Evolutionary conservation across 176 grass and related monocot species (phyloP).

Genomic region (Saccharum spontaneum): DNA sequence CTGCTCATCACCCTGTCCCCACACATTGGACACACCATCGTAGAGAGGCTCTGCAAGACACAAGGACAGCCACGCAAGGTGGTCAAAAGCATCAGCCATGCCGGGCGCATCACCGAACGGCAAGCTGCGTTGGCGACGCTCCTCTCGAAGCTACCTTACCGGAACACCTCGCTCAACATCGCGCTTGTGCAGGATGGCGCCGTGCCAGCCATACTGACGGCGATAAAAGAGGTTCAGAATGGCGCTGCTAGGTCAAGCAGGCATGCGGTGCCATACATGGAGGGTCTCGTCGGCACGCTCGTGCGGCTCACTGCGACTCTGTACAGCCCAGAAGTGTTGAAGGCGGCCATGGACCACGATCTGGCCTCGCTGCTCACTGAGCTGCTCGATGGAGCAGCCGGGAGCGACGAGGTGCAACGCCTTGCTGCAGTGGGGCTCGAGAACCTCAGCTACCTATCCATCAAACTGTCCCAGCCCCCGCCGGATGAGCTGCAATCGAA

Average conservation of each 20-base stretch:
- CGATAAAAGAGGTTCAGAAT: slow-evolving; percentile 56
- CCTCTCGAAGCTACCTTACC: slow-evolving; percentile 65
- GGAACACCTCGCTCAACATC: slow-evolving; percentile 72
- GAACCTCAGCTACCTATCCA: slow-evolving; percentile 79
- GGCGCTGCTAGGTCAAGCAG: slow-evolving; percentile 40
- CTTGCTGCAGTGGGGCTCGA: slow-evolving; percentile 65
- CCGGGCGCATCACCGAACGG: slow-evolving; percentile 51
- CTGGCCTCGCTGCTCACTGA: slow-evolving; percentile 60
- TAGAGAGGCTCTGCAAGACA: slow-evolving; percentile 71
- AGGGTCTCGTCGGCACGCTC: slow-evolving; percentile 68
- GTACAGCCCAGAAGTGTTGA: slow-evolving; percentile 65
- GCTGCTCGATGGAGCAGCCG: slow-evolving; percentile 40
- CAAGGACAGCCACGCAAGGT: slow-evolving; percentile 64
- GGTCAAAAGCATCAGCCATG: slow-evolving; percentile 47
- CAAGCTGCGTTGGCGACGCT: slow-evolving; percentile 56
- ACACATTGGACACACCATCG: slow-evolving; percentile 74
- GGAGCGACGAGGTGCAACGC: slow-evolving; percentile 63
- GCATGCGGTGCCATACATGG: slow-evolving; percentile 54
- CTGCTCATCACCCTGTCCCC: slow-evolving; percentile 60
- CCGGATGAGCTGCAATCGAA: slow-evolving; percentile 41
- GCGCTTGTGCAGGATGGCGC: slow-evolving; percentile 55
- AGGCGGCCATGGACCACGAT: slow-evolving; percentile 46
- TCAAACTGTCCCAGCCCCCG: slow-evolving; percentile 60
- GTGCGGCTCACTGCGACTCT: slow-evolving; percentile 75
- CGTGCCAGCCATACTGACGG: slow-evolving; percentile 46